A percentile compares a stretch with the other conserved stretches of the same genome.
These are phyloP conservation scores for Fusarium devonianum DNA, from an alignment of 2,329 filamentous ascomycete genomes.

Conservation along the genomic window DNA sequence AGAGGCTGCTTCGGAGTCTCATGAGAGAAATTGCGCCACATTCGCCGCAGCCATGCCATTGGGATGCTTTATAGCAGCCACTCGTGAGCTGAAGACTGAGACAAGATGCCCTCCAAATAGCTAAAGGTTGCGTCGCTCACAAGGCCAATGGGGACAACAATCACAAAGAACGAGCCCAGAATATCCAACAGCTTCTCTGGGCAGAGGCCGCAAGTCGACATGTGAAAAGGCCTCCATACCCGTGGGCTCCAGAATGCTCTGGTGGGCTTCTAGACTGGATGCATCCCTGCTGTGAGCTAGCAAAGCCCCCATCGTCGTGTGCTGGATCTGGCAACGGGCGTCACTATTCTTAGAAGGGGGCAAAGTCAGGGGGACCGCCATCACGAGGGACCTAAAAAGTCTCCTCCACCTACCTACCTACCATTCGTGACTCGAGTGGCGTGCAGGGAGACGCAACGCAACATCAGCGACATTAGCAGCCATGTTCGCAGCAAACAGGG, in stretches of 20 bases:
- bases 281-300: conserved; percentile 24
- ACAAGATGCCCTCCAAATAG: conserved; percentile 38
- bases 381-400: conserved; percentile 13
- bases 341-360: conserved; percentile 41
- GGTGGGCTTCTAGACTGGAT: conserved; percentile 18
- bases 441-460: conserved; percentile 3
- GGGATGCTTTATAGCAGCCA: conserved; percentile 31
- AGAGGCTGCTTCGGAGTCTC: conserved; percentile 21
- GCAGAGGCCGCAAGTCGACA: conserved; percentile 9
- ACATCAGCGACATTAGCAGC: conserved; percentile 11
- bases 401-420: conserved; percentile 11
- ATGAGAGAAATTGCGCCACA: conserved; percentile 29
- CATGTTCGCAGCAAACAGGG: conserved; percentile 33
- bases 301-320: conserved; percentile 10
- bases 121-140: conserved; percentile 33
- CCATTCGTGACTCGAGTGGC: conserved; percentile 13
- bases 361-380: conserved; percentile 43
- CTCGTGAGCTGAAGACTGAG: conserved; percentile 36
- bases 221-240: conserved; percentile 16
- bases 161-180: conserved; percentile 27
- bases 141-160: too few species aligned
- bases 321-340: neutral
- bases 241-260: conserved; percentile 11
- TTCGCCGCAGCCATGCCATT: conserved; percentile 31
- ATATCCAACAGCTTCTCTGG: conserved; percentile 18